Evolutionary conservation across 768 basidiomycete genomes (phyloP), one percentile per base, ranked within the genome.

Genomic region (Lactarius deliciosus): DNA sequence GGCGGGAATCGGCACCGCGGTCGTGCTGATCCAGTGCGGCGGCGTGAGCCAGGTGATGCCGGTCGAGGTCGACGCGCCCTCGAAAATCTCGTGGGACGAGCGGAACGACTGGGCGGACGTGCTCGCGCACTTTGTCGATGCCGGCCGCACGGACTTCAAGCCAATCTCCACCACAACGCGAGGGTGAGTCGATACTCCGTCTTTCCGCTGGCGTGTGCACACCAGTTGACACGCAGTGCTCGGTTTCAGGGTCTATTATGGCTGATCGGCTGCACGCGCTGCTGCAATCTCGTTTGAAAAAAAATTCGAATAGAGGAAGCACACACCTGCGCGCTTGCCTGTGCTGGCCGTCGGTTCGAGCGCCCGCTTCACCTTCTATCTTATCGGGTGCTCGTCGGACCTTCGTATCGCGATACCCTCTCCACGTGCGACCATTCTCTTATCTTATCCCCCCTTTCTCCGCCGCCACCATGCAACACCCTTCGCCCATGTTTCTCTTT

Each of bases 1-100:
- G 91, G 91, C 15, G 91, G 91, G 15, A 87, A 87, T 92, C 70
- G 91, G 91, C 22, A 85, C 88, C 5, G 81, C 88, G 2, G 81
- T 92, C 60, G 82, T 93, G 75, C 80, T 92, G 74, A 81, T 93
- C 65, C 89, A 92, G 73, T 92, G 91, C 72, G 88, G 85, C 43
- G 81, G 82, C 28, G 82, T 91, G 72, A 86, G 85, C 73, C 90
- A 93, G 72, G 90, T 93, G 69, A 90, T 92, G 87, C 91, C 91
- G 38, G 89, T 92, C 69, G 91, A 93, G 74, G 88, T 92, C 60
- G 91, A 93, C 75, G 85, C 88, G 8, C 91, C 89, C 1, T 78
- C 82, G 65, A 89, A 86, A 71, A 91, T 92, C 72, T 79, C 85
- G 40, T 92, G 91, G 91, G 90, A 91, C 74, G 71, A 76, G 22